Percentiles rank a stretch among this genome's conserved stretches.
These are phyloP conservation scores for Cordyceps tenuipes DNA, from an alignment of 2,329 filamentous ascomycete species.

Conservation along the genomic window DNA sequence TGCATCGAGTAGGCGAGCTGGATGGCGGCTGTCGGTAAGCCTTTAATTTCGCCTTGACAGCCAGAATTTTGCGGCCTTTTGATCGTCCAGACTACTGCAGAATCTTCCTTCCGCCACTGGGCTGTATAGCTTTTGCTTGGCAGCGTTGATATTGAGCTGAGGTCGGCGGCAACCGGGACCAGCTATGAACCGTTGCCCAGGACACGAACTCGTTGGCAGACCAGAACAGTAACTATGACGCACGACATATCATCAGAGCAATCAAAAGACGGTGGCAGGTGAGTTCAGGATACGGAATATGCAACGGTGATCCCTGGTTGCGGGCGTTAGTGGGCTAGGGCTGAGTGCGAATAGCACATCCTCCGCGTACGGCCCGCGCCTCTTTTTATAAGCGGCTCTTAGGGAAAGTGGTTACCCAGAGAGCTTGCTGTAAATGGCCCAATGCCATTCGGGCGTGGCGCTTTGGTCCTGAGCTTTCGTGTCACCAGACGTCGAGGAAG, in stretches of 20 bases:
- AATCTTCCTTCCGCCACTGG: neutral
- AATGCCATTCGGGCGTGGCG: neutral
- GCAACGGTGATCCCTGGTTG: slow-evolving; percentile 1
- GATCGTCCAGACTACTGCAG: neutral
- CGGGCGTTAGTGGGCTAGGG: slow-evolving; percentile 11
- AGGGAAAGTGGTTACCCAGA: neutral
- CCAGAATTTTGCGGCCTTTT: neutral
- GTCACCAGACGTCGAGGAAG: neutral
- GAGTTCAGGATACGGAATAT: neutral
- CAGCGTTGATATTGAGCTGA: neutral
- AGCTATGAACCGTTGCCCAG: neutral
- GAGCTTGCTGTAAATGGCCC: neutral
- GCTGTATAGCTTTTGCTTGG: neutral
- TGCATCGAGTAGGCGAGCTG: neutral
- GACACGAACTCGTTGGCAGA: neutral
- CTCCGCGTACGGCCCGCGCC: neutral
- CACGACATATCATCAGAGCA: neutral
- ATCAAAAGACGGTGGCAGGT: neutral
- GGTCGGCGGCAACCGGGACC: neutral
- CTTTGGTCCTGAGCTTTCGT: neutral
- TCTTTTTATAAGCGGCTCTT: neutral
- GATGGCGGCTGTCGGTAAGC: neutral
- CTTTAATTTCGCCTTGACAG: neutral
- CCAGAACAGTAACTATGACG: neutral
- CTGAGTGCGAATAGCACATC: slow-evolving; percentile 7